phyloP scores from a whole-genome alignment of 352 stramenopile genomes.

The Phytophthora agathidicida region DNA sequence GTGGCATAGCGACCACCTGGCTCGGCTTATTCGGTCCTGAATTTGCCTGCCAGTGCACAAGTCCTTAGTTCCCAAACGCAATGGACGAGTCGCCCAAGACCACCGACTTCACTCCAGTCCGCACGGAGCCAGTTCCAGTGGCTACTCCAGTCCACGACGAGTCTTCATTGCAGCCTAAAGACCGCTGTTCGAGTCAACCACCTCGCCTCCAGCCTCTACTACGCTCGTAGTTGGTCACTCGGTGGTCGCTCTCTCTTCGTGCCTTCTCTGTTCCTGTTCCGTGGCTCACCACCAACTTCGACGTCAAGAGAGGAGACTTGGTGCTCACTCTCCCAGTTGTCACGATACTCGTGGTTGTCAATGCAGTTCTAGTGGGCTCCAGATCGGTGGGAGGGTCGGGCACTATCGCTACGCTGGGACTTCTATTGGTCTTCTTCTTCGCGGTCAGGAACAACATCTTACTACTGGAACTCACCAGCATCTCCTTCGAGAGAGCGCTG shows the following conservation, averaged over 20 bases:
- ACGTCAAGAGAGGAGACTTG: conserved; percentile 45
- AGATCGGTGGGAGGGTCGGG: conserved; percentile 18
- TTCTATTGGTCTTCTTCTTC: conserved; percentile 48
- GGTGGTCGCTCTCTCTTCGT: conserved; percentile 22
- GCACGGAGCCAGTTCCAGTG: conserved; percentile 5
- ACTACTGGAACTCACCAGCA: conserved; percentile 40
- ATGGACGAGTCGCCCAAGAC: conserved; percentile 11
- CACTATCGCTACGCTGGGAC: conserved; percentile 17
- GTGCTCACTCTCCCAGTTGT: conserved; percentile 30
- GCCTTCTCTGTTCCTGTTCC: conserved; percentile 33
- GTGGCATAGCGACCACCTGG: too few species aligned
- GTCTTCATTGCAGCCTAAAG: conserved; percentile 1
- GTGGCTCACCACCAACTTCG: conserved; percentile 25
- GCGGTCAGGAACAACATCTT: conserved; percentile 53
- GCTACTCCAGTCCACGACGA: conserved; percentile 1
- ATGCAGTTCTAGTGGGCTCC: conserved; percentile 1
- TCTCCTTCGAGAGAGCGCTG: conserved; percentile 52
- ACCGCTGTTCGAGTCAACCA: conserved; percentile 1
- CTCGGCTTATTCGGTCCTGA: too few species aligned
- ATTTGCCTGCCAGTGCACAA: not conserved
- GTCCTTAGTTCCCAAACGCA: not conserved
- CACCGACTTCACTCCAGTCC: conserved; percentile 3
- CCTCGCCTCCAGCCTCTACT: conserved; percentile 11
- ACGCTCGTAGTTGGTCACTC: conserved; percentile 23
- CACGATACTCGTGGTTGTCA: conserved; percentile 17